These are phyloP conservation scores for Parasarocladium wereldwijsianum DNA, from an alignment of 2,329 filamentous ascomycete species.

Conservation along the genomic window DNA sequence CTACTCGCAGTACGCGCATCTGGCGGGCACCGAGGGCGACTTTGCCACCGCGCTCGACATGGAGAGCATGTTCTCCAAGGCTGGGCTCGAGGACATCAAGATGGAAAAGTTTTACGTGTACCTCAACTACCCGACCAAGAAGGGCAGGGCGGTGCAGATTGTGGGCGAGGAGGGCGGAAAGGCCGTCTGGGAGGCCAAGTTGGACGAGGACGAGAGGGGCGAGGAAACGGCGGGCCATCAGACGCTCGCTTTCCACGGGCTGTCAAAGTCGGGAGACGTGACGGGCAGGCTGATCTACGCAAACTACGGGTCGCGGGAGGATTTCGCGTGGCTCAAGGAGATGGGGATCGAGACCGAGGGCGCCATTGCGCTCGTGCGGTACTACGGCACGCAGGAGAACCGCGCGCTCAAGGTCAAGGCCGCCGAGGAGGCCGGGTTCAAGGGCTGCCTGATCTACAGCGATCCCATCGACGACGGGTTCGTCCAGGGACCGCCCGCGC, in stretches of 20 bases:
- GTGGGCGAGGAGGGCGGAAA: conserved; percentile 49
- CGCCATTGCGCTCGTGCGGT: conserved; percentile 70
- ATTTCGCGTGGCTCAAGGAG: conserved; percentile 61
- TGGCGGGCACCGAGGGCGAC: conserved; percentile 90
- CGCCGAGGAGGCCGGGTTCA: conserved; percentile 73
- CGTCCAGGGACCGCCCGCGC: conserved; percentile 54
- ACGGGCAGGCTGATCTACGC: conserved; percentile 79
- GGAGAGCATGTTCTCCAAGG: conserved; percentile 57
- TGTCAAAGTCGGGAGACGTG: conserved; percentile 76
- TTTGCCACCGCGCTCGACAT: conserved; percentile 76
- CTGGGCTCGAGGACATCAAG: conserved; percentile 59
- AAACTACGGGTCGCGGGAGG: conserved; percentile 76
- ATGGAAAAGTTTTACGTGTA: conserved; percentile 72
- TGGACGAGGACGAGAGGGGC: conserved; percentile 66
- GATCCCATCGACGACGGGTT: conserved; percentile 81
- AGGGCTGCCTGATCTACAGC: conserved; percentile 81
- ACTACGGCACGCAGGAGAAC: conserved; percentile 61
- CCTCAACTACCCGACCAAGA: conserved; percentile 70
- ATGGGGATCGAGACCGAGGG: conserved; percentile 61
- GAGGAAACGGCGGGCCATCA: conserved; percentile 48
- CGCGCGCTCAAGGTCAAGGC: conserved; percentile 75
- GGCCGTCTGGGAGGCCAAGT: conserved; percentile 58
- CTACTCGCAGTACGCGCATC: conserved; percentile 72
- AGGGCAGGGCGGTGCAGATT: conserved; percentile 69
- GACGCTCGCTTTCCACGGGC: conserved; percentile 72